These are phyloP conservation scores for Polychaeton citri DNA, from an alignment of 2,329 filamentous ascomycete species.

Conservation along the genomic window DNA sequence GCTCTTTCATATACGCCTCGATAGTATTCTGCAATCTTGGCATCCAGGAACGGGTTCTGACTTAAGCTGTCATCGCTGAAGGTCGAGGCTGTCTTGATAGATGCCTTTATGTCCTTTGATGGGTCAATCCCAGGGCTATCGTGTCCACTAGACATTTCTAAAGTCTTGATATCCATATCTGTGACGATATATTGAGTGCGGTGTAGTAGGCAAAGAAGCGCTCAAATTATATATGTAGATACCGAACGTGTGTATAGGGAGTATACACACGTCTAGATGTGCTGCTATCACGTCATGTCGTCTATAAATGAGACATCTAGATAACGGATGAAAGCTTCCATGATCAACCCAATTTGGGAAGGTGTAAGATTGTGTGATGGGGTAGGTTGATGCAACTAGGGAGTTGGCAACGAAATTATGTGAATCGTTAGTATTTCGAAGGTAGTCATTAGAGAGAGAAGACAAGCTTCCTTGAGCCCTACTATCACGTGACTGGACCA, in stretches of 20 bases:
- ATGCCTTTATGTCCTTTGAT: not conserved
- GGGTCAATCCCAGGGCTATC: not conserved
- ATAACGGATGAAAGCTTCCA: not conserved
- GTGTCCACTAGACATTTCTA: not conserved
- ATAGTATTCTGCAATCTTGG: slow-evolving; percentile 41
- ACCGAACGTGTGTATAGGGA: not conserved
- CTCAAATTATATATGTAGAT: not conserved
- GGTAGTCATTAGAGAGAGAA: too few species aligned
- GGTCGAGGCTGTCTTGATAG: slow-evolving; percentile 1
- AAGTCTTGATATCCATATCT: not conserved
- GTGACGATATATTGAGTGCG: not conserved
- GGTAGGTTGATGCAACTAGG: too few species aligned
- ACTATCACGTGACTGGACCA: too few species aligned
- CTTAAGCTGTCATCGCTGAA: slow-evolving; percentile 1
- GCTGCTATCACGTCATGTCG: not conserved
- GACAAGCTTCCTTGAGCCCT: too few species aligned
- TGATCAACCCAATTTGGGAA: too few species aligned
- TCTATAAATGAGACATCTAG: not conserved
- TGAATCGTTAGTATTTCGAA: too few species aligned
- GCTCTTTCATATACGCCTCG: slow-evolving; percentile 41
- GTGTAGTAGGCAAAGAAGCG: not conserved
- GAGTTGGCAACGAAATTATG: too few species aligned
- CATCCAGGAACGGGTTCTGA: slow-evolving; percentile 33
- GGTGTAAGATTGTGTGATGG: too few species aligned
- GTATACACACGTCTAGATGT: not conserved